These are phyloP conservation scores for Tripterygium wilfordii DNA, from an alignment of 177 flowering plant genomes.

Conservation along the genomic window DNA sequence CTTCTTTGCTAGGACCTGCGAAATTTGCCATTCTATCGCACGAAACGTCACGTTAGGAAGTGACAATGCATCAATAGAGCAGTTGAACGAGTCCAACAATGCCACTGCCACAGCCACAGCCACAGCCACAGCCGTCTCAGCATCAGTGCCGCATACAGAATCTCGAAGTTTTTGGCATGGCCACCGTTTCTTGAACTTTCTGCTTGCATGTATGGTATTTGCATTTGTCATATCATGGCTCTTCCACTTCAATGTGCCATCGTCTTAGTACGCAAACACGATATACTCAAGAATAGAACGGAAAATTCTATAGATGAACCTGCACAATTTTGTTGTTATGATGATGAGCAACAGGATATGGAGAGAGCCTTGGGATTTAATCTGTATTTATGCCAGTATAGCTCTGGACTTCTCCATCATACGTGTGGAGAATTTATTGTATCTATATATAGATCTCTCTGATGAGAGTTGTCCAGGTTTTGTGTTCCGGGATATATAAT, in stretches of 20 bases:
- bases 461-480: too few species aligned
- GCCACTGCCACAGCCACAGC: constrained; percentile 18
- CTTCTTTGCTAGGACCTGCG: constrained; percentile 42
- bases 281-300: background rate
- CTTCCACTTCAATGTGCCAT: constrained; percentile 80
- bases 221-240: constrained; percentile 93
- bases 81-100: constrained; percentile 23
- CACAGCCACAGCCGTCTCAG: constrained; percentile 19
- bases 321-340: background rate
- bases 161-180: constrained; percentile 69
- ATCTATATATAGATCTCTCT: background rate
- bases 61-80: constrained; percentile 29
- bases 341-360: constrained; percentile 2
- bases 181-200: constrained; percentile 73
- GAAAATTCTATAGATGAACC: background rate
- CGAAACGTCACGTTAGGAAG: constrained; percentile 32
- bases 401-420: constrained; percentile 1
- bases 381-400: background rate
- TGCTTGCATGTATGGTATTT: constrained; percentile 86
- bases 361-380: background rate
- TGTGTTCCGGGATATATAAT: too few species aligned
- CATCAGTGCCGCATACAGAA: constrained; percentile 27
- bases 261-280: constrained; percentile 18
- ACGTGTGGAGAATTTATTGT: constrained; percentile 8
- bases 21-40: constrained; percentile 51